These are phyloP conservation scores for Phytophthora lateralis DNA, from an alignment of 352 stramenopile genomes.

Conservation along the genomic window DNA sequence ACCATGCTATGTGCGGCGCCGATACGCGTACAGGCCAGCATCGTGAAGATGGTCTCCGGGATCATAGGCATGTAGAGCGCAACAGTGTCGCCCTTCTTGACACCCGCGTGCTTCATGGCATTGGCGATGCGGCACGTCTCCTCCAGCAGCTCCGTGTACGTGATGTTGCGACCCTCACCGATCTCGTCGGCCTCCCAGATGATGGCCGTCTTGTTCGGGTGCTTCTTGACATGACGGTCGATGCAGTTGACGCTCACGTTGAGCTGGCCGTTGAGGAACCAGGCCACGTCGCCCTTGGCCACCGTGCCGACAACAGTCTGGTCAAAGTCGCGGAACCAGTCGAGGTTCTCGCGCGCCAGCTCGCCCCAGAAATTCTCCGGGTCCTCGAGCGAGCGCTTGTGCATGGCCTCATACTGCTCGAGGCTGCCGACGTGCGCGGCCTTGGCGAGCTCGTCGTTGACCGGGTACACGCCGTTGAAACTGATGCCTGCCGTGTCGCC, in stretches of 20 bases:
- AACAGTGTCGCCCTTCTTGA: constrained; percentile 93
- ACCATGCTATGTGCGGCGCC: constrained; percentile 97
- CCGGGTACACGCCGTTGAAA: constrained; percentile 32
- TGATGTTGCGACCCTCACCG: constrained; percentile 67
- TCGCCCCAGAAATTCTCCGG: constrained; percentile 91
- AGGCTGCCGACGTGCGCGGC: constrained; percentile 68
- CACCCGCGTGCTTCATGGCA: constrained; percentile 90
- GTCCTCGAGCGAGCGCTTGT: constrained; percentile 88
- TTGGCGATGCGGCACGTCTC: constrained; percentile 93
- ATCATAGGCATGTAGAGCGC: constrained; percentile 99
- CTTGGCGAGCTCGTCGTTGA: constrained; percentile 46
- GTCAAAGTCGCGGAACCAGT: constrained; percentile 95
- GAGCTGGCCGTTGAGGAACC: constrained; percentile 96
- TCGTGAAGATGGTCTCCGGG: constrained; percentile 95
- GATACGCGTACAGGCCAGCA: constrained; percentile 97
- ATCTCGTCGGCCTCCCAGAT: constrained; percentile 98
- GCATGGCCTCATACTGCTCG: constrained; percentile 78
- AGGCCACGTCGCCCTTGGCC: constrained; percentile 87
- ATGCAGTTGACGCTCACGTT: constrained; percentile 96
- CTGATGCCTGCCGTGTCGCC: constrained; percentile 37
- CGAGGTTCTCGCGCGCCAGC: constrained; percentile 87
- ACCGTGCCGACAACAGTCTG: constrained; percentile 85
- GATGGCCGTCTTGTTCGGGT: constrained; percentile 92
- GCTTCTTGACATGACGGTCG: constrained; percentile 90
- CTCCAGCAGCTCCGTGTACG: constrained; percentile 47